Conservation (phyloP, 768 basidiomycete species). For the Phanerochaete carnosa region DNA sequence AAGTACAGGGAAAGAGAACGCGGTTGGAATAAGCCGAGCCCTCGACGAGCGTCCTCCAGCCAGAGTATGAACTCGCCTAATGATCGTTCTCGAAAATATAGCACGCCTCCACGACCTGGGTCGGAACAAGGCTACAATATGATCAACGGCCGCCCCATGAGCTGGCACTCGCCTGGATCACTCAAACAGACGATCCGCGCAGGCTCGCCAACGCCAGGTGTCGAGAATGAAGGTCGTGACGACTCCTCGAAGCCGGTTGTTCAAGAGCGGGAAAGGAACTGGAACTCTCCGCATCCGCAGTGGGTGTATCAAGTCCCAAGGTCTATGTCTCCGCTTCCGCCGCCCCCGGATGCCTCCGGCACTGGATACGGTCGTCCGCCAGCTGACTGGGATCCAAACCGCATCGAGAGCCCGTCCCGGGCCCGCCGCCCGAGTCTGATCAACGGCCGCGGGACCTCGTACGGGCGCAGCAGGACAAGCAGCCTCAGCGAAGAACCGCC, state of each 20-base stretch:
- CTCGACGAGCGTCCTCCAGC: constrained; percentile 41
- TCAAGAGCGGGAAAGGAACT: constrained; percentile 63
- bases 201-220: background rate
- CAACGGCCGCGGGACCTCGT: background rate
- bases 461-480: background rate
- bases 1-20: constrained; percentile 45
- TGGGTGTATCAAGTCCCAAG: constrained; percentile 32
- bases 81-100: constrained; percentile 30
- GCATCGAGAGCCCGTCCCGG: background rate
- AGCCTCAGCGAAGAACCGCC: constrained; percentile 3
- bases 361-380: background rate
- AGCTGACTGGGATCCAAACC: background rate
- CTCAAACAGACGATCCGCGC: constrained; percentile 9
- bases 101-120: constrained; percentile 37
- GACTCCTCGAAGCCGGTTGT: constrained; percentile 17
- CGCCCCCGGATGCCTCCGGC: background rate
- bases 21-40: constrained; percentile 48
- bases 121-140: constrained; percentile 24
- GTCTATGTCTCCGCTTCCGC: constrained; percentile 3
- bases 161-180: constrained; percentile 30
- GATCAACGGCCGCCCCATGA: constrained; percentile 9
- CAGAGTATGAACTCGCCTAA: constrained; percentile 33
- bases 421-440: background rate
- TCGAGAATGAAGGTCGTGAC: background rate
- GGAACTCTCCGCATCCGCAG: constrained; percentile 59